These are phyloP conservation scores for Earliella scabrosa DNA, from an alignment of 1,284 basidiomycete genomes.

Conservation along the genomic window DNA sequence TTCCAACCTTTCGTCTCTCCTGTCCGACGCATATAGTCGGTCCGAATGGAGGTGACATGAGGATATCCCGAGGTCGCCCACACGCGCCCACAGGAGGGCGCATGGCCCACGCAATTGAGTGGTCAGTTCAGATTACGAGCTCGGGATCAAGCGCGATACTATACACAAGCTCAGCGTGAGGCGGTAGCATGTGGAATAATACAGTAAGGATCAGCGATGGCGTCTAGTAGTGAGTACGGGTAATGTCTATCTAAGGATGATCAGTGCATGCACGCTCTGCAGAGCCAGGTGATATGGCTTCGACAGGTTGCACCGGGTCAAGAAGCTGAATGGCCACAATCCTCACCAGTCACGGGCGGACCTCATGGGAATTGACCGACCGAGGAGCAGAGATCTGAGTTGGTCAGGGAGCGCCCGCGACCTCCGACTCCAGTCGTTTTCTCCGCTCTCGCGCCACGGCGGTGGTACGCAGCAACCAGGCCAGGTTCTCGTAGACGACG, in stretches of 20 bases:
- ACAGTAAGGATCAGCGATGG: too few relatives aligned
- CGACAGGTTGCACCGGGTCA: too few relatives aligned
- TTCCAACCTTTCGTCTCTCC: too few relatives aligned
- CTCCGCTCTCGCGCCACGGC: conserved; percentile 44
- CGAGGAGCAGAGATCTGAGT: too few relatives aligned
- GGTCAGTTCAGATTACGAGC: too few relatives aligned
- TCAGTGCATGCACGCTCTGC: too few relatives aligned
- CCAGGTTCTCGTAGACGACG: conserved; percentile 96
- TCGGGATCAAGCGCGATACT: background rate
- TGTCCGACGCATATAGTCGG: too few relatives aligned
- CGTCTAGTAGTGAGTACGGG: conserved; percentile 1
- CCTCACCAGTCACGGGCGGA: too few relatives aligned
- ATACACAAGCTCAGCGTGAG: background rate
- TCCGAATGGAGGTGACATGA: too few relatives aligned
- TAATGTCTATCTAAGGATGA: background rate
- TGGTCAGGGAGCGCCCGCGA: background rate
- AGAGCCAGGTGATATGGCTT: too few relatives aligned
- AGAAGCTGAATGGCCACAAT: too few relatives aligned
- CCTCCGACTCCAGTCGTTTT: background rate
- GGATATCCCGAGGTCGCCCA: background rate
- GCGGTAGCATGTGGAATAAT: background rate
- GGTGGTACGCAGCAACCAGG: conserved; percentile 76
- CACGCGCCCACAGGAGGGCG: background rate
- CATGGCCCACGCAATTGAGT: background rate
- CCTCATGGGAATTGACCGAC: too few relatives aligned